Percentiles rank a stretch among this genome's conserved stretches.
Conservation (phyloP, 257 asterid species). For the Linderniella brevidens region DNA sequence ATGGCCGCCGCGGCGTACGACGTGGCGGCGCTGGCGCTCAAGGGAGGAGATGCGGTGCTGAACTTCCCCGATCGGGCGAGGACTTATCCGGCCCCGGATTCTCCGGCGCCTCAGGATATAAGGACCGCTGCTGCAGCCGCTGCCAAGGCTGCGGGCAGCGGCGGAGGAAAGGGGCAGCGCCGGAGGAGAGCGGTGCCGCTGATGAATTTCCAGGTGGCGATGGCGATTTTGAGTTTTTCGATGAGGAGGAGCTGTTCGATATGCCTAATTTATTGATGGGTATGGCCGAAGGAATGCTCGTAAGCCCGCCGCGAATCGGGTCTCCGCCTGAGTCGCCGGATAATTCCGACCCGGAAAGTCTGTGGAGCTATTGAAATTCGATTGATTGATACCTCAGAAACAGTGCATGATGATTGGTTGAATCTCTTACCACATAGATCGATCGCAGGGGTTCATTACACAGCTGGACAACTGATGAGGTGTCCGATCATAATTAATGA, state of each 20-base stretch:
- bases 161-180: background rate
- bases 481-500: too few relatives aligned
- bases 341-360: background rate
- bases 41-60: background rate
- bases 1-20: constrained; percentile 8
- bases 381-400: too few relatives aligned
- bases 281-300: constrained; percentile 6
- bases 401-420: too few relatives aligned
- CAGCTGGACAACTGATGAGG: too few relatives aligned
- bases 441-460: too few relatives aligned
- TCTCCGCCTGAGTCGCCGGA: background rate
- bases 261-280: constrained; percentile 3
- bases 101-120: constrained; percentile 1
- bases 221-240: background rate
- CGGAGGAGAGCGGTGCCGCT: background rate
- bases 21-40: constrained; percentile 4
- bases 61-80: constrained; percentile 4
- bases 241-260: constrained; percentile 2
- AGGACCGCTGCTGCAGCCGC: constrained; percentile 1
- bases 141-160: background rate
- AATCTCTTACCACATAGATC: too few relatives aligned
- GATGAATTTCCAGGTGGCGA: too few relatives aligned
- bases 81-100: background rate
- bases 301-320: constrained; percentile 1
- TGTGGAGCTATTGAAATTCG: background rate